A percentile compares a stretch with the other conserved stretches of the same genome.
Conservation (phyloP, 2,329 filamentous ascomycete species). For the Fusarium clavum region DNA sequence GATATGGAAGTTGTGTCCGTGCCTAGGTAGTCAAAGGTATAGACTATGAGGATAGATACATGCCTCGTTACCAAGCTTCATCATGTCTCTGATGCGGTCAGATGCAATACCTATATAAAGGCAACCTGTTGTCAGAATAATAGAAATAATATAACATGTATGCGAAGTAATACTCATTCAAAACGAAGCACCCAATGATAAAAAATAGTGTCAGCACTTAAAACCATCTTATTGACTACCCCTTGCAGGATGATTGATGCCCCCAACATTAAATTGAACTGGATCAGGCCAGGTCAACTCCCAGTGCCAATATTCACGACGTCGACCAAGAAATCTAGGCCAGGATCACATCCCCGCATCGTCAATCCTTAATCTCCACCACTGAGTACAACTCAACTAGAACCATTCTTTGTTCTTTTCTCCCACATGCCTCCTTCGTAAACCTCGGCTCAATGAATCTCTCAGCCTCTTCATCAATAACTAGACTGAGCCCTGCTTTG, state of each 20-base stretch:
- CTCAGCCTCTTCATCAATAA: not conserved
- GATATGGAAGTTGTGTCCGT: conserved; percentile 33
- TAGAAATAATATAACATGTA: not conserved
- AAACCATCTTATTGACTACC: not conserved
- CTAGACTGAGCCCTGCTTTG: not conserved
- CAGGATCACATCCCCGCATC: conserved; percentile 25
- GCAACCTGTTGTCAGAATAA: not conserved
- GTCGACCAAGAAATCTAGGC: conserved; percentile 23
- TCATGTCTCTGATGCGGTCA: not conserved
- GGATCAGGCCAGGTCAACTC: not conserved
- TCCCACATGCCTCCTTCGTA: conserved; percentile 28
- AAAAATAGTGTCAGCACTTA: not conserved
- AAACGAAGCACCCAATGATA: not conserved
- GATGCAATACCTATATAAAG: not conserved
- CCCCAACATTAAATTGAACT: not conserved
- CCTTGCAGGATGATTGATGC: conserved; percentile 18
- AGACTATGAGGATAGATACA: not conserved
- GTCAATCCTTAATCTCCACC: conserved; percentile 31
- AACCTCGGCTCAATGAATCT: conserved; percentile 27
- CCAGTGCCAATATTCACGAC: conserved; percentile 19
- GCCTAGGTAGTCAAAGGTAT: not conserved
- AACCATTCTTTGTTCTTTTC: not conserved
- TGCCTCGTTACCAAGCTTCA: conserved; percentile 23
- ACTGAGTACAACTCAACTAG: conserved; percentile 3
- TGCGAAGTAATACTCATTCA: not conserved